Evolutionary conservation across 2,329 filamentous ascomycete genomes (phyloP), one percentile per base, ranked within the genome.

Genomic region (Neofusicoccum ribis): DNA sequence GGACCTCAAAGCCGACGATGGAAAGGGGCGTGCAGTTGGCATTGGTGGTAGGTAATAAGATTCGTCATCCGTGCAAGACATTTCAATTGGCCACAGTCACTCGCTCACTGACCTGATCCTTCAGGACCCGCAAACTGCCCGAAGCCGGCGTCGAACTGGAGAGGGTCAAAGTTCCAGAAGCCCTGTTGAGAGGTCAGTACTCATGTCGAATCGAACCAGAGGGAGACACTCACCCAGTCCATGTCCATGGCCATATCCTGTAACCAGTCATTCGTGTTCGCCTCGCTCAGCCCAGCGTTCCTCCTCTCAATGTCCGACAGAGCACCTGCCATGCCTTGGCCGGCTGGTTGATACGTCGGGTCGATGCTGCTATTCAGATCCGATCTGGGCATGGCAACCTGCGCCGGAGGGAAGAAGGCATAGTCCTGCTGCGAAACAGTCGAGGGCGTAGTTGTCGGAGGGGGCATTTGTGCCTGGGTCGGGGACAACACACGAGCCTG

Each of bases 151-250:
- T 65, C 63, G 37, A 65, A 65, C 39, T 62, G 56, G 11, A 62
- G 47, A 46, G 64, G 64, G 23, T 65, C 64, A 23, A 52, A 61
- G 46, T 65, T 65, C 64, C 64, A 65, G 43, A 65, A 65, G 6
- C 64, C 58, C 64, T 65, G 36, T 20, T 2, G 6, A 46, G 12
- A 41, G 7, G 54, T 62, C 7, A 65, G 58, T 17, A 47, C 17
- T 51, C 9, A 46, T 20, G 15, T 27, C 9, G 17, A 15, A 17
- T 3, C 8, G 23, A n/a, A 36, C 12, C 14, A 2, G 14, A 15
- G n/a, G 2, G 2, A n/a, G 41, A 3, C 14, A 70, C 74, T 71
- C 68, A 76, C 76, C 65, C 76, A 78, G 54, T 78, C 75, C 50
- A 77, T 76, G 34, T 77, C 75, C 37, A 76, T 64, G 15, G 71